A percentile compares a stretch with the other conserved stretches of the same genome.
phyloP scores from a whole-genome alignment of 2,329 filamentous ascomycete species.

The Epichloe elymi region DNA sequence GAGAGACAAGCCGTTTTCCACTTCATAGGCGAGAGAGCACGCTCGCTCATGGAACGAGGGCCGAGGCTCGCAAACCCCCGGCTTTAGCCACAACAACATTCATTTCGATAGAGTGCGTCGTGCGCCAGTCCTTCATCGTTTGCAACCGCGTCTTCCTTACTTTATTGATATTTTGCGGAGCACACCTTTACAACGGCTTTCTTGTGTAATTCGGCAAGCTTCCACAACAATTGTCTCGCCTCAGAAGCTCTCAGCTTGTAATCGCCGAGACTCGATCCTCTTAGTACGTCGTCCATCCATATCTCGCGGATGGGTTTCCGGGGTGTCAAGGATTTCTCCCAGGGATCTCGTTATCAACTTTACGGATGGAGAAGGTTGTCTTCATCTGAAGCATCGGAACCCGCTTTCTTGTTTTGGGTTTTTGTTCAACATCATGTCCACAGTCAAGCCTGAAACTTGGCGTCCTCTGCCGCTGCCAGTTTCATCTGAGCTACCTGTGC shows the following conservation, averaged over 20 bases:
- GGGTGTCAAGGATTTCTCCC: neutral
- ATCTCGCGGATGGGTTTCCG: neutral
- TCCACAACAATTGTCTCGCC: neutral
- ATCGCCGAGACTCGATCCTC: slow-evolving; percentile 8
- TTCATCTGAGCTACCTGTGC: slow-evolving; percentile 36
- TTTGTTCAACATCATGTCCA: slow-evolving; percentile 14
- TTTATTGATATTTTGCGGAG: neutral
- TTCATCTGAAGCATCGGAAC: neutral
- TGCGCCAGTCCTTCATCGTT: neutral
- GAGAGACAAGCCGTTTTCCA: neutral
- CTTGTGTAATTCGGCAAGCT: slow-evolving; percentile 1
- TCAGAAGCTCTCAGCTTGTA: slow-evolving; percentile 4
- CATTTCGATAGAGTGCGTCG: neutral
- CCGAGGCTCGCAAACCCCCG: no score
- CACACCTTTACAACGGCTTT: slow-evolving; percentile 4
- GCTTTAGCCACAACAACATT: neutral
- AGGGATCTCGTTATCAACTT: neutral
- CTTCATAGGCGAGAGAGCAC: neutral
- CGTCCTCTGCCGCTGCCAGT: slow-evolving; percentile 20
- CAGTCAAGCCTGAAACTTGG: slow-evolving; percentile 23
- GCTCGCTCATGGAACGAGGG: neutral
- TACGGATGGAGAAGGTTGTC: neutral
- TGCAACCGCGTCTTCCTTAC: neutral
- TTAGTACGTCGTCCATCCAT: neutral
- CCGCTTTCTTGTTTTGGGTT: neutral